phyloP scores from a whole-genome alignment of 2,329 filamentous ascomycete species.

The Fusarium verrucosum region DNA sequence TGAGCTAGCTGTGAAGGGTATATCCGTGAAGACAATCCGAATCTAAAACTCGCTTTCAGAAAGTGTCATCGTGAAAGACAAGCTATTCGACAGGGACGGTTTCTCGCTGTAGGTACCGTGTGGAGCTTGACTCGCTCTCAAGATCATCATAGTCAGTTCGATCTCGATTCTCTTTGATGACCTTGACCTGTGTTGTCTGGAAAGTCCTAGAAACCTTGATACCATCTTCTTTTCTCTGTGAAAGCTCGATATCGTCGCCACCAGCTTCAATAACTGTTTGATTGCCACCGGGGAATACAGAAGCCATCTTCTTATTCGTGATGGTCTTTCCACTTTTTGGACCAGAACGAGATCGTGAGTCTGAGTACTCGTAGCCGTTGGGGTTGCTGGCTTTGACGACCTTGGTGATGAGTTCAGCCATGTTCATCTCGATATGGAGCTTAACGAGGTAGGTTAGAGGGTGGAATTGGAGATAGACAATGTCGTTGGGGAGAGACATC shows the following conservation, averaged over 20 bases:
- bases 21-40: conserved; percentile 6
- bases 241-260: conserved; percentile 34
- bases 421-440: conserved; percentile 63
- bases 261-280: conserved; percentile 37
- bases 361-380: conserved; percentile 40
- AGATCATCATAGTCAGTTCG: conserved; percentile 38
- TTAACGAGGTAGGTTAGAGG: conserved; percentile 63
- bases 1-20: background rate
- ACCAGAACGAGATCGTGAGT: conserved; percentile 30
- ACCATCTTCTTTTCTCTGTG: conserved; percentile 16
- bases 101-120: conserved; percentile 37
- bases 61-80: background rate
- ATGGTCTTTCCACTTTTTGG: conserved; percentile 32
- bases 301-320: conserved; percentile 24
- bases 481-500: conserved; percentile 46
- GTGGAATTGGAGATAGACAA: conserved; percentile 58
- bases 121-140: conserved; percentile 43
- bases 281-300: conserved; percentile 38
- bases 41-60: background rate
- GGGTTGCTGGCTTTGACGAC: conserved; percentile 46
- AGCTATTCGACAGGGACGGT: conserved; percentile 17
- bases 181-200: conserved; percentile 35
- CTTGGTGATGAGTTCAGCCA: conserved; percentile 61
- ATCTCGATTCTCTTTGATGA: conserved; percentile 23
- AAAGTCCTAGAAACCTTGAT: conserved; percentile 44